phyloP scores from a whole-genome alignment of 495 filamentous ascomycete species.

The Ramalina intermedia region DNA sequence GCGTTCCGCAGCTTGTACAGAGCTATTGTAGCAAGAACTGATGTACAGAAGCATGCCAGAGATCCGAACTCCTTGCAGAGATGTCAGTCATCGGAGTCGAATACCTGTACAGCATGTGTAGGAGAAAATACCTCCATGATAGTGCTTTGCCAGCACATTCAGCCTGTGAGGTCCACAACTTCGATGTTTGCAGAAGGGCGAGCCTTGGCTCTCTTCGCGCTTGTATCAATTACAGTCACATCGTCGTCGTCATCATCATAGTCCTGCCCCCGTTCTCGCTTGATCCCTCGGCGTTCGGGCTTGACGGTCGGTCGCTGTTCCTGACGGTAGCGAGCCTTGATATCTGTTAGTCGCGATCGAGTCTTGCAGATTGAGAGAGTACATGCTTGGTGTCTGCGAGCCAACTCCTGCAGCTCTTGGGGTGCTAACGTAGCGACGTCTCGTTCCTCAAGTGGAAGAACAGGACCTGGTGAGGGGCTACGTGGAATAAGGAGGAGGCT shows the following conservation, averaged over 20 bases:
- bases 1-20: too few relatives aligned
- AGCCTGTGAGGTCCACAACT: background rate
- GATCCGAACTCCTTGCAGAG: background rate
- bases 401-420: background rate
- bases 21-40: too few relatives aligned
- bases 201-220: background rate
- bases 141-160: background rate
- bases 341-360: background rate
- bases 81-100: background rate
- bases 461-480: background rate
- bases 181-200: background rate
- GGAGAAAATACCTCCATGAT: background rate
- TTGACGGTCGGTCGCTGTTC: background rate
- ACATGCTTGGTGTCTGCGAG: background rate
- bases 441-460: slow-evolving; percentile 1
- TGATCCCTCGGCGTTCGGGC: background rate
- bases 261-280: background rate
- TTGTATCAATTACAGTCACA: background rate
- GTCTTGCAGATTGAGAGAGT: background rate
- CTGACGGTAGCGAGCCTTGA: background rate
- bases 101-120: background rate
- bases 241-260: background rate
- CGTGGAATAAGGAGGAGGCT: background rate
- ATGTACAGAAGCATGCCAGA: too few relatives aligned
- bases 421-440: background rate